These are phyloP conservation scores for Mimosa bimucronata DNA, from an alignment of 306 rosid genomes.

Conservation along the genomic window DNA sequence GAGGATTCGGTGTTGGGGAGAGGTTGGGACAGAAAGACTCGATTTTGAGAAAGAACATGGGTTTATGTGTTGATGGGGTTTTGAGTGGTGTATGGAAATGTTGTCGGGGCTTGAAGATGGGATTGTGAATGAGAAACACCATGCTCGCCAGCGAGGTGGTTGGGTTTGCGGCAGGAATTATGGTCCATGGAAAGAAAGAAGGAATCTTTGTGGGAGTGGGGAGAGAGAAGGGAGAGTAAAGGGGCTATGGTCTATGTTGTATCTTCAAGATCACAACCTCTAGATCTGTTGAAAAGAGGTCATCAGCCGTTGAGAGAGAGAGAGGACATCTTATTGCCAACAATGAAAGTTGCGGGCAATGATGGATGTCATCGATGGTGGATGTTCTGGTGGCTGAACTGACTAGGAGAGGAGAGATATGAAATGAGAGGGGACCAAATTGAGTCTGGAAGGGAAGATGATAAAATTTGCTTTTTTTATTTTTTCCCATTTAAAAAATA, in stretches of 20 bases:
- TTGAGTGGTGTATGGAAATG: slow-evolving; percentile 40
- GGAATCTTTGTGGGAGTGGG: background rate
- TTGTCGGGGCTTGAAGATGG: slow-evolving; percentile 91
- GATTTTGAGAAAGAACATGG: slow-evolving; percentile 44
- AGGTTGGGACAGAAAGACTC: slow-evolving; percentile 57
- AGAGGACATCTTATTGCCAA: no score
- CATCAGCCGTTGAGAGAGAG: no score
- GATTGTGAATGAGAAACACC: slow-evolving; percentile 83
- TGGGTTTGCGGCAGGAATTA: slow-evolving; percentile 41
- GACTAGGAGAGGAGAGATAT: no score
- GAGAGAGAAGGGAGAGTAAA: background rate
- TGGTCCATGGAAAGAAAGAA: slow-evolving; percentile 61
- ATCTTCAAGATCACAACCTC: no score
- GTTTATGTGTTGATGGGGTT: slow-evolving; percentile 46
- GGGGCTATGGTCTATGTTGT: slow-evolving; percentile 3
- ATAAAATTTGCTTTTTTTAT: no score
- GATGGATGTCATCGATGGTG: no score
- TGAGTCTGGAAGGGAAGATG: no score
- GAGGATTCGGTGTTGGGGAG: slow-evolving; percentile 80
- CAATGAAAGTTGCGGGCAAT: no score
- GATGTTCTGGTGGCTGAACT: no score
- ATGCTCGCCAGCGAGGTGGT: slow-evolving; percentile 55
- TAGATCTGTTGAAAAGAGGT: no score
- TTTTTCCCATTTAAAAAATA: no score
- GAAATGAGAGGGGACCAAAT: no score